Evolutionary conservation across 73 alveolate species (phyloP).

Genomic region (Paramecium caudatum): DNA sequence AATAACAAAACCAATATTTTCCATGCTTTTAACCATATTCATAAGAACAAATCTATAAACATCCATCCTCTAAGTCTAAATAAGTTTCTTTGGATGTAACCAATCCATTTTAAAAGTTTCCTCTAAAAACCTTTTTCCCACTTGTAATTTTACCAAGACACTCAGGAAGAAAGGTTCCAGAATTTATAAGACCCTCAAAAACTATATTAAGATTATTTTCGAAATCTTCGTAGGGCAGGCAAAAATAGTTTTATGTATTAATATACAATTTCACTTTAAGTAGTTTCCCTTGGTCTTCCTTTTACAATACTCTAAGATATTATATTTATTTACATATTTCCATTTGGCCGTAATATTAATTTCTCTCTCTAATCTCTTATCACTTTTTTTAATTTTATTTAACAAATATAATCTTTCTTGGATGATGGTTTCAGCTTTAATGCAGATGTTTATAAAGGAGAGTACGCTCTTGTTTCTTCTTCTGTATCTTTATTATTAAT

Average conservation of each 20-base stretch:
- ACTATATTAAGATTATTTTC: not conserved
- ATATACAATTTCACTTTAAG: not conserved
- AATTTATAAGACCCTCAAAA: not conserved
- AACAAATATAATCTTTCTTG: too few relatives aligned
- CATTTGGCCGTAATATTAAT: not conserved
- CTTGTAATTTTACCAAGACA: not conserved
- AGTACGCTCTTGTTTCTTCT: not conserved
- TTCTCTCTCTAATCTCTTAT: not conserved
- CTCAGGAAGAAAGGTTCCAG: not conserved
- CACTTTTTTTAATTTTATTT: not conserved
- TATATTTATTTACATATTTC: not conserved
- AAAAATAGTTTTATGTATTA: not conserved
- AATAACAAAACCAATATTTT: not conserved
- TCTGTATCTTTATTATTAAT: not conserved
- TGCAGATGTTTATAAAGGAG: too few relatives aligned
- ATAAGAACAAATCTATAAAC: not conserved
- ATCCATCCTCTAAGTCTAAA: not conserved
- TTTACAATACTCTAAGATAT: not conserved
- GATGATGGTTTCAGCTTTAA: too few relatives aligned
- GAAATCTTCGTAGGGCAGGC: not conserved
- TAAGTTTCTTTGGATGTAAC: not conserved
- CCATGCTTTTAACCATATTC: conserved; percentile 8
- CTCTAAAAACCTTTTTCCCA: not conserved
- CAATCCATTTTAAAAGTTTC: not conserved
- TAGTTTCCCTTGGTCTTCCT: not conserved